Base-by-base conservation (phyloP, 768 basidiomycete species). In the Multifurca ochricompacta region DNA sequence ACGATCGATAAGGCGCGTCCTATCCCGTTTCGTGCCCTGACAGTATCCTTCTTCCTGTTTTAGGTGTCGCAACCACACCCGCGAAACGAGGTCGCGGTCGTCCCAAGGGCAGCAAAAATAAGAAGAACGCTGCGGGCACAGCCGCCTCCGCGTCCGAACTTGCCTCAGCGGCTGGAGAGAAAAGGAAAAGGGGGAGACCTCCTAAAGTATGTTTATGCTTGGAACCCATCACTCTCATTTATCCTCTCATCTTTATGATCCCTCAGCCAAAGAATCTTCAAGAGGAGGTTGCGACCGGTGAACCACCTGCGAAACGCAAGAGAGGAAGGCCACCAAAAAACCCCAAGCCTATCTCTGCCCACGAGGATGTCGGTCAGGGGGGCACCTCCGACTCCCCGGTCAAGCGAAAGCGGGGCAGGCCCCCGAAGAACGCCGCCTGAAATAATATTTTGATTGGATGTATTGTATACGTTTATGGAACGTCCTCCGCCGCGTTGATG, bases 31-130 rank as follows among this genome's bases (percentile, higher is more conserved):
- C 31, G 21, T 51, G 42, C 34, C 40, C 50, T 50, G 56, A 62
- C 56, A 1, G 52, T 60, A 37, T 51, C 60, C 62, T 66, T 57
- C 65, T 67, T 63, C 67, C 65, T 66, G 61, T 57, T 51, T 61
- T 63, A 73, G 53, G 67, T 72, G 58, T 66, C 49, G 62, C 59
- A 34, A 64, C 69, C 55, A 48, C 70, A 41, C 74, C 79, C 37
- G 62, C 66, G 58, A 93, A 91, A 74, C 83, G 91, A 64, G 82
- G 87, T 65, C 79, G 92, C 43, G 92, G 92, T 50, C 82, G 92
- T 61, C 92, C 92, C 57, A 90, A 85, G 69, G 91, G 91, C 63
- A 89, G 87, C 70, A 93, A 88, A 73, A 81, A 81, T 70, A 81
- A 80, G 74, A 78, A 77, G 65, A 68, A 66, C 60, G 64, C 67